Evolutionary conservation across 306 rosid genomes (phyloP).

Genomic region (Bauhinia variegata): DNA sequence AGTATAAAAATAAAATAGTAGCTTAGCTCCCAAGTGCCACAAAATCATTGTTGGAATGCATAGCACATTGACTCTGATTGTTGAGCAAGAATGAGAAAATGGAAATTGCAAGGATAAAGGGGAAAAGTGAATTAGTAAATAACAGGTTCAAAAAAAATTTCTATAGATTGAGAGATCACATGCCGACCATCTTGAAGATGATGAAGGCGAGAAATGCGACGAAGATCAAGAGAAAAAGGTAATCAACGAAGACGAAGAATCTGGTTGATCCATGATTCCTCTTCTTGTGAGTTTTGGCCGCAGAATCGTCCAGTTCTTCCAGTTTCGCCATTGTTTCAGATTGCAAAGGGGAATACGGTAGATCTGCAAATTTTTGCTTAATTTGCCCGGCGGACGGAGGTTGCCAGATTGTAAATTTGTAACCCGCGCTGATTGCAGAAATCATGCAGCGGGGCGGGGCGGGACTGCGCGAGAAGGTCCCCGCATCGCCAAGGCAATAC

Average conservation of each 20-base stretch:
- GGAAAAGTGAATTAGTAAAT: neutral
- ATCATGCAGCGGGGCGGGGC: too few relatives aligned
- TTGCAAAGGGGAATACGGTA: slow-evolving; percentile 6
- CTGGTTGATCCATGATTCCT: slow-evolving; percentile 64
- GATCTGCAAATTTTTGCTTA: slow-evolving; percentile 3
- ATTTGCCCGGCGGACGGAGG: neutral
- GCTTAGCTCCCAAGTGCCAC: neutral
- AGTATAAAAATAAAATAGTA: neutral
- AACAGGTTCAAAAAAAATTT: slow-evolving; percentile 39
- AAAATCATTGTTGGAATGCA: neutral
- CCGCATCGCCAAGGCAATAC: too few relatives aligned
- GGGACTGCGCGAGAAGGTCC: too few relatives aligned
- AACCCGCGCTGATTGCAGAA: neutral
- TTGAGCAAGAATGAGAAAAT: neutral
- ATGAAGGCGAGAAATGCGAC: slow-evolving; percentile 63
- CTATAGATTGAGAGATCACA: slow-evolving; percentile 42
- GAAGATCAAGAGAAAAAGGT: slow-evolving; percentile 66
- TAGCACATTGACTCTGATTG: neutral
- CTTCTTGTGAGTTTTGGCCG: slow-evolving; percentile 38
- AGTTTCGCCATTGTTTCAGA: slow-evolving; percentile 56
- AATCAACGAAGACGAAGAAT: slow-evolving; percentile 74
- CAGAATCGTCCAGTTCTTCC: slow-evolving; percentile 47
- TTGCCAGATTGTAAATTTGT: too few relatives aligned
- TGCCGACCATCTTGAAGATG: slow-evolving; percentile 52
- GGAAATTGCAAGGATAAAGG: neutral